Evolutionary conservation across 345 rosid species (phyloP), one percentile per base, ranked within the genome.

Genomic region (Lepidium africanum): DNA sequence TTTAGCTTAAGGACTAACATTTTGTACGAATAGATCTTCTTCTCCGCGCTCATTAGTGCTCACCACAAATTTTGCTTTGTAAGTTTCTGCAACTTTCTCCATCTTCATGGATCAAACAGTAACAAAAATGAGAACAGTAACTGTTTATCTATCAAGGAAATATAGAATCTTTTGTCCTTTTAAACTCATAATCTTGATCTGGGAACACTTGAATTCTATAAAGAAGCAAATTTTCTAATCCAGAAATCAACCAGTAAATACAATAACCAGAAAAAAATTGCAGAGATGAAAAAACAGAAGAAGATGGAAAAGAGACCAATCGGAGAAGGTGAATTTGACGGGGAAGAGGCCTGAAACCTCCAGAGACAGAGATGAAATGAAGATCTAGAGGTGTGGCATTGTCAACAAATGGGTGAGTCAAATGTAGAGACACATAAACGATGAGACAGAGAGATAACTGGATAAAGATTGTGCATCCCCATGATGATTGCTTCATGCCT

Each of bases 351-450:
- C 92, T 80, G 65, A 57, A 79, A 50, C 93, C 91, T 11, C 96
- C 86, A 33, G 82, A 30, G 37, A 88, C 94, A 46, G 86, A 85
- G 40, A 91, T 71, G 59, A 91, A 88, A 69, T 79, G 78, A 63
- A 82, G 72, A 50, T 84, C 80, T 63, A 62, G 47, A 67, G 40
- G 72, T 67, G 73, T 59, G 55, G 75, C 33, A 30, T 43, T 69
- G 73, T 73, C 72, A 45, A 69, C 69, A 43, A 56, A 83, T 32
- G 81, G 80, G 32, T 76, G 83, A 56, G 87, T 90, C 76, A 86
- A 81, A 76, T 84, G 82, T 52, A 91, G 73, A 66, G 84, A 83
- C n/a, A 77, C 19, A 57, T 83, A 91, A 55, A 86, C 81, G 46
- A 84, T 73, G 48, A 80, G 39, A 77, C 84, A 83, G 62, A 91